phyloP scores from a whole-genome alignment of 164 flowering plant species.

The Piper betle region DNA sequence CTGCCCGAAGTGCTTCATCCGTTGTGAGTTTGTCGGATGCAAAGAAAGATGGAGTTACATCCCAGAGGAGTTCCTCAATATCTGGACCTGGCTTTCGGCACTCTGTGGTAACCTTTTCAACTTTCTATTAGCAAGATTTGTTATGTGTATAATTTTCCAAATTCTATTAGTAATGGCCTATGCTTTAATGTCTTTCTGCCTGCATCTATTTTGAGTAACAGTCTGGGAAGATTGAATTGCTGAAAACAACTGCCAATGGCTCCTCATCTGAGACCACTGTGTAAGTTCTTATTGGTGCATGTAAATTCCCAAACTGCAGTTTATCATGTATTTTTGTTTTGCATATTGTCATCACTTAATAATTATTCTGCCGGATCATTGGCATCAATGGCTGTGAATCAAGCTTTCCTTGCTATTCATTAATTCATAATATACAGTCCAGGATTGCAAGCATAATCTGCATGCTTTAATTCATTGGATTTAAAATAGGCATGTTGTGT shows the following conservation, averaged over 20 bases:
- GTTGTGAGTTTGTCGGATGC: slow-evolving; percentile 24
- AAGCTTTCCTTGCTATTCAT: background rate
- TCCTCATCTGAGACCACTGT: slow-evolving; percentile 12
- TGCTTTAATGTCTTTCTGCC: background rate
- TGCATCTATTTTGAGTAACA: slow-evolving; percentile 9
- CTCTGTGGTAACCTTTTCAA: slow-evolving; percentile 25
- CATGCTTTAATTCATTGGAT: no score
- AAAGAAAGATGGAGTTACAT: slow-evolving; percentile 10
- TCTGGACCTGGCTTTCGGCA: slow-evolving; percentile 15
- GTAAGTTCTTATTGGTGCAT: slow-evolving; percentile 22
- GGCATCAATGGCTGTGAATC: no score
- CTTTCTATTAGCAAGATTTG: no score
- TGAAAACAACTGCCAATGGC: slow-evolving; percentile 12
- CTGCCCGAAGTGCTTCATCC: slow-evolving; percentile 14
- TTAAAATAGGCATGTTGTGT: no score
- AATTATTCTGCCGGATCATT: no score
- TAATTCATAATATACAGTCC: background rate
- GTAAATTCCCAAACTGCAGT: background rate
- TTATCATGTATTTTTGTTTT: no score
- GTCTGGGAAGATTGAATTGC: slow-evolving; percentile 27
- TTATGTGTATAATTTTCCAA: background rate
- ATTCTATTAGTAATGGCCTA: background rate
- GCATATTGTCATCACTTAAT: no score
- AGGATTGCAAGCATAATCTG: background rate
- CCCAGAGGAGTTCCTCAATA: slow-evolving; percentile 17